These are phyloP conservation scores for Pseudocercospora fuligena DNA, from an alignment of 2,329 filamentous ascomycete genomes.

Conservation along the genomic window DNA sequence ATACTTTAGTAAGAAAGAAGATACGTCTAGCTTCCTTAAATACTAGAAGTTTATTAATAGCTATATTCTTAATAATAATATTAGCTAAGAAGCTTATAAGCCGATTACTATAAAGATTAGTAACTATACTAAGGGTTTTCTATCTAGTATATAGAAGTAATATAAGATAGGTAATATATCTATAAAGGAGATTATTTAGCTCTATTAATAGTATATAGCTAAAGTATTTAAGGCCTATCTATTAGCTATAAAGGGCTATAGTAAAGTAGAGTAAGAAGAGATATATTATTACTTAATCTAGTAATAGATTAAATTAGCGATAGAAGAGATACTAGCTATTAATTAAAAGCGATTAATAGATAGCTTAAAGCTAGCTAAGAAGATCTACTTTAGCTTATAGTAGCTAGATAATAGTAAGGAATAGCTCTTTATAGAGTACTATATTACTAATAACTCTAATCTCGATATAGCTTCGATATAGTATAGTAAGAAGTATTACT, in stretches of 20 bases:
- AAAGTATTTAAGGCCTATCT: not conserved
- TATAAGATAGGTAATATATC: constrained; percentile 8
- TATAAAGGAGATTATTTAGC: constrained; percentile 17
- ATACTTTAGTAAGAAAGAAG: not conserved
- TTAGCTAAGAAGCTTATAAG: constrained; percentile 32
- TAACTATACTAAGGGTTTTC: constrained; percentile 27
- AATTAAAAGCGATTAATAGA: not conserved
- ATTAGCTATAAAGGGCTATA: not conserved
- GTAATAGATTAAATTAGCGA: constrained; percentile 1
- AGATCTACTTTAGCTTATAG: not conserved
- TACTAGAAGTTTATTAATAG: constrained; percentile 21
- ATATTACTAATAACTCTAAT: not conserved
- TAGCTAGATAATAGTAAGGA: not conserved
- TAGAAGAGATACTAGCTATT: not conserved
- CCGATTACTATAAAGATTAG: constrained; percentile 35
- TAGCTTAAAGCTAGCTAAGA: not conserved
- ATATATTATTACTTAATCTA: not conserved
- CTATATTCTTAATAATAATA: constrained; percentile 15
- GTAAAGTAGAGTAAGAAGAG: constrained; percentile 1
- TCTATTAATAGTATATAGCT: not conserved
- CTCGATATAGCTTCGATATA: not conserved
- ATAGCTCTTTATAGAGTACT: constrained; percentile 1
- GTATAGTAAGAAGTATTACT: not conserved
- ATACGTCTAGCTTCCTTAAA: constrained; percentile 13
- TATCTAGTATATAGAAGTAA: constrained; percentile 9